These are phyloP conservation scores for Chaetothyriales sp. DNA, from an alignment of 2,329 filamentous ascomycete genomes.

Conservation along the genomic window DNA sequence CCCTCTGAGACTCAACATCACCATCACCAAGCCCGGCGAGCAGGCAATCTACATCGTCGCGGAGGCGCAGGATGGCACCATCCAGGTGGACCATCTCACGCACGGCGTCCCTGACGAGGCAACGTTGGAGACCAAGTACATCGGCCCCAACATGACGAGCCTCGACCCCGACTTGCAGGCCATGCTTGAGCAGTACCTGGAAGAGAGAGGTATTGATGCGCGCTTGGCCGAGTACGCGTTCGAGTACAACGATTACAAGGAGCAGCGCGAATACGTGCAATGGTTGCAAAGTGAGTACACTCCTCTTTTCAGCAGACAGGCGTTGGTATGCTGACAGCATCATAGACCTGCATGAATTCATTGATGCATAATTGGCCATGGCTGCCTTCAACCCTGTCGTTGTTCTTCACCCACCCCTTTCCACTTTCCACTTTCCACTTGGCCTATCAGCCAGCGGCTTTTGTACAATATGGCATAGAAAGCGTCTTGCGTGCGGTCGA, in stretches of 20 bases:
- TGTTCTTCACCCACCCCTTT: background rate
- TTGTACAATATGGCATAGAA: background rate
- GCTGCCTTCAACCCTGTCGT: background rate
- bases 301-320: slow-evolving; percentile 1
- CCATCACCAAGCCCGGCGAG: slow-evolving; percentile 74
- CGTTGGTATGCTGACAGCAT: slow-evolving; percentile 14
- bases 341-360: slow-evolving; percentile 66
- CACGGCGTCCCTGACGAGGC: slow-evolving; percentile 40
- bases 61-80: slow-evolving; percentile 68
- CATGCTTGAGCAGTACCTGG: slow-evolving; percentile 81
- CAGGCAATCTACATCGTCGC: slow-evolving; percentile 81
- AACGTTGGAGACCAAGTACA: slow-evolving; percentile 49
- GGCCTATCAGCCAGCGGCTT: background rate
- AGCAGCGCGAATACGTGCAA: slow-evolving; percentile 88
- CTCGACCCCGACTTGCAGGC: slow-evolving; percentile 92
- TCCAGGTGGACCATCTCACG: slow-evolving; percentile 62
- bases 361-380: slow-evolving; percentile 46
- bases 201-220: slow-evolving; percentile 83
- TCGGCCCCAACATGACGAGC: slow-evolving; percentile 82
- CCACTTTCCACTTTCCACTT: background rate
- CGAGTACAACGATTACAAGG: slow-evolving; percentile 95
- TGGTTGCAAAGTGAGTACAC: slow-evolving; percentile 60
- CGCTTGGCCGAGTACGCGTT: slow-evolving; percentile 79
- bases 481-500: background rate
- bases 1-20: slow-evolving; percentile 70